Base-by-base conservation (phyloP, 2,329 filamentous ascomycete species). In the Catunica adiposa region DNA sequence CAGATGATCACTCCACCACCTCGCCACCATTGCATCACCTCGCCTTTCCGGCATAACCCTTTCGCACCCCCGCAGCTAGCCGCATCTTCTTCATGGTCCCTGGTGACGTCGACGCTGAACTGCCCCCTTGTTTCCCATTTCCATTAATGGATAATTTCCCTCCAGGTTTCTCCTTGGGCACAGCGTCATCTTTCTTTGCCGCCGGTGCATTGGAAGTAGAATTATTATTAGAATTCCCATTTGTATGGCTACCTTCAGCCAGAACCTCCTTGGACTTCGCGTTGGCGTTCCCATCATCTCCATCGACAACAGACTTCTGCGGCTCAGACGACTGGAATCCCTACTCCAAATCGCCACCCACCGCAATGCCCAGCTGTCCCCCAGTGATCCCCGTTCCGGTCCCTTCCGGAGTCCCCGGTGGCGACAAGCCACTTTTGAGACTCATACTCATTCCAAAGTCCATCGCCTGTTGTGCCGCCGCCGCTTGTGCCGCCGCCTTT, bases 321-420 rank as follows among this genome's bases (percentile, higher is more conserved):
- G 47, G 40, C 34, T 48, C 38, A 47, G 48, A 48, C 53, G 53
- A 55, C 50, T 31, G 31, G 48, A 23, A 17, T 47, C 31, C 48
- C 56, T 58, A 58, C 51, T 58, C 56, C 38, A 58, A 51, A 34
- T 58, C 56, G 53, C 56, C 56, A 23, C 56, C 56, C 40, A 58
- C 56, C 25, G 56, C 56, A 37, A 58, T 58, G 50, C 56, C 52
- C 53, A 58, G 42, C 56, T 58, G 56, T 34, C 53, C 55, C 9
- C 53, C n/a, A 53, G 53, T 40, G 38, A 55, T 42, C n/a, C 56
- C 56, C 8, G 53, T 20, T 48, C 55, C 47, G 47, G 51, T 48
- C n/a, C 56, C 56, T 9, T 54, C 56, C 15, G 56, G 48, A 17
- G 20, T 51, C 26, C 48, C 48, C 3, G 40, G 40, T n/a, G 48